phyloP scores from a whole-genome alignment of 768 basidiomycete species.

The Psilocybe cyanescens region DNA sequence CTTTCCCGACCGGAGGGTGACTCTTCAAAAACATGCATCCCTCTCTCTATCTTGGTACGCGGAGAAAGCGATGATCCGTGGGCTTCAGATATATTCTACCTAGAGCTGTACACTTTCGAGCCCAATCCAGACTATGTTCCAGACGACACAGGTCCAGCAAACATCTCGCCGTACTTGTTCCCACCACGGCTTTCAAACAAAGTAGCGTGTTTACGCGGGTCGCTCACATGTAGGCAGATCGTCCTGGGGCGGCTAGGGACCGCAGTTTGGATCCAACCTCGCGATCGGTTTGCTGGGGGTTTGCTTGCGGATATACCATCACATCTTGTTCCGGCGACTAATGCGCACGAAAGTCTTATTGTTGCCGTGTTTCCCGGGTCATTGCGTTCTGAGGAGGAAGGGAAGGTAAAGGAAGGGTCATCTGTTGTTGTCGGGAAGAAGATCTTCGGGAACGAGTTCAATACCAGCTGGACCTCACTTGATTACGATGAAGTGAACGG shows the following conservation, averaged over 20 bases:
- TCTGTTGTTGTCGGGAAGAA: constrained; percentile 12
- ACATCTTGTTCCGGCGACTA: constrained; percentile 22
- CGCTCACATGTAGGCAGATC: constrained; percentile 57
- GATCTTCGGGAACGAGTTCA: constrained; percentile 26
- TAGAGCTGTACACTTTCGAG: constrained; percentile 56
- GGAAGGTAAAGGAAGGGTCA: no score
- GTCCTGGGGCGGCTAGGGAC: constrained; percentile 59
- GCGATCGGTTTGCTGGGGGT: constrained; percentile 43
- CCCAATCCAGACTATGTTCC: constrained; percentile 31
- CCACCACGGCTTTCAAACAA: constrained; percentile 46
- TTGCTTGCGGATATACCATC: constrained; percentile 32
- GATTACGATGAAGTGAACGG: constrained; percentile 67
- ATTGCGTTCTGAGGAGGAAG: constrained; percentile 18
- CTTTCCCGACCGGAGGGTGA: background rate
- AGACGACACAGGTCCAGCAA: background rate
- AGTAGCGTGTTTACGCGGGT: constrained; percentile 48
- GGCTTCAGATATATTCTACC: constrained; percentile 46
- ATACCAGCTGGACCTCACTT: constrained; percentile 54
- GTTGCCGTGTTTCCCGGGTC: constrained; percentile 56
- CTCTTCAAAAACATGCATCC: background rate
- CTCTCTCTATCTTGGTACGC: constrained; percentile 58
- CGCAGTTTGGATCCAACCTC: constrained; percentile 67
- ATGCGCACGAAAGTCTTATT: constrained; percentile 44
- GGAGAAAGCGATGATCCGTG: constrained; percentile 66
- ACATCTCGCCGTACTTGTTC: constrained; percentile 40